Conservation (phyloP, 208 protist genomes). For the Herpetomonas samuelpessoai region DNA sequence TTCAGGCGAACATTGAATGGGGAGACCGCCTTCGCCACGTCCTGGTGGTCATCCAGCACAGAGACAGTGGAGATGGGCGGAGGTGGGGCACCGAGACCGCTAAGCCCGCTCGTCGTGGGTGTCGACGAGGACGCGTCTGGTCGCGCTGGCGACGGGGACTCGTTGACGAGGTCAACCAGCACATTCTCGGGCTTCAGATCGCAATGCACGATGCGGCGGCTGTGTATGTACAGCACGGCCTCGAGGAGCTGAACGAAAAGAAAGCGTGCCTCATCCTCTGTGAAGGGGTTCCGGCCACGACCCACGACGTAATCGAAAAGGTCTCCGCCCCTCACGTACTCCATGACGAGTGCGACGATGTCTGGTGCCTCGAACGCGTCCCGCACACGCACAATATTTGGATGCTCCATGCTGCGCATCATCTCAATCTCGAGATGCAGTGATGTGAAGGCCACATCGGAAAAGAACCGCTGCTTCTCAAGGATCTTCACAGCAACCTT, state of each 20-base stretch:
- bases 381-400: constrained; percentile 58
- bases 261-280: constrained; percentile 51
- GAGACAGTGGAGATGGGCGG: constrained; percentile 14
- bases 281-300: constrained; percentile 46
- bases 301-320: constrained; percentile 80
- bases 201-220: constrained; percentile 49
- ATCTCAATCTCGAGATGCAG: constrained; percentile 69
- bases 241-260: constrained; percentile 71
- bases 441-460: constrained; percentile 33
- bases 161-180: constrained; percentile 18
- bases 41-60: constrained; percentile 39
- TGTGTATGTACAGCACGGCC: constrained; percentile 63
- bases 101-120: background rate
- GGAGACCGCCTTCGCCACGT: constrained; percentile 25
- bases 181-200: constrained; percentile 72
- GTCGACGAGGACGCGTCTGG: background rate
- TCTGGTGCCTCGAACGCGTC: constrained; percentile 50
- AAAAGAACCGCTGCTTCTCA: constrained; percentile 40
- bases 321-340: constrained; percentile 70
- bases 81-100: background rate
- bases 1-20: constrained; percentile 54
- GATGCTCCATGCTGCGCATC: constrained; percentile 59
- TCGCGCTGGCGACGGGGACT: background rate
- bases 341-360: constrained; percentile 71
- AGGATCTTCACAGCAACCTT: constrained; percentile 73